These are phyloP conservation scores for Penicillium glabrum DNA, from an alignment of 2,329 filamentous ascomycete genomes.

Conservation along the genomic window DNA sequence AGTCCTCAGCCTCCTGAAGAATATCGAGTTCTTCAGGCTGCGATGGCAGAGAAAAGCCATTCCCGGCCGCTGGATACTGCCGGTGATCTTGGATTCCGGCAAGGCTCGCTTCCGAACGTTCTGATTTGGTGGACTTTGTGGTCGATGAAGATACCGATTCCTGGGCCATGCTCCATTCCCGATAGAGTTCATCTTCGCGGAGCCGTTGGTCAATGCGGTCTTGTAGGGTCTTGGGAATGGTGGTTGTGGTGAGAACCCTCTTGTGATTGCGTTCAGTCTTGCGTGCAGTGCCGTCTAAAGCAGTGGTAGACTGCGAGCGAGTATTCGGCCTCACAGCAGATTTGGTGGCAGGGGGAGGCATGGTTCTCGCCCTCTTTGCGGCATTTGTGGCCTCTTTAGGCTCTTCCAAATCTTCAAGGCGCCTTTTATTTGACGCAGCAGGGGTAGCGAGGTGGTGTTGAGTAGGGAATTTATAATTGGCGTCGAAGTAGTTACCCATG, in stretches of 20 bases:
- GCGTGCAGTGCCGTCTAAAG: not conserved
- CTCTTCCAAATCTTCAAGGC: not conserved
- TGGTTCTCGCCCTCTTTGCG: not conserved
- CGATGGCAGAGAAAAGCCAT: conserved; percentile 58
- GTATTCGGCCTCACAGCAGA: not conserved
- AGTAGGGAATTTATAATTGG: conserved; percentile 5
- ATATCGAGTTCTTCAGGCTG: conserved; percentile 62
- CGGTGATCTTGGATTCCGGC: conserved; percentile 49
- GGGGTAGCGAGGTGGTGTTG: conserved; percentile 20
- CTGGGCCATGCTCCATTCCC: too few species aligned
- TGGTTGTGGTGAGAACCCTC: not conserved
- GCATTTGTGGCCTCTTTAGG: not conserved
- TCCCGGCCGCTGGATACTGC: conserved; percentile 63
- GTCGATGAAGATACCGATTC: not conserved
- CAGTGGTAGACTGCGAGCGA: not conserved
- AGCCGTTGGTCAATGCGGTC: not conserved
- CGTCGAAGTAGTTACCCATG: conserved; percentile 14
- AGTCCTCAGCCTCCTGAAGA: conserved; percentile 59
- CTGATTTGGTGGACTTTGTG: not conserved
- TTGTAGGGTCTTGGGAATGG: not conserved
- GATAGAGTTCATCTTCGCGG: too few species aligned
- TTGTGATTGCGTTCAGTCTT: not conserved
- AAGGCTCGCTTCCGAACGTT: not conserved
- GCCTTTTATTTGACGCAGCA: not conserved
- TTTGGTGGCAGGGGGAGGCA: not conserved